Evolutionary conservation across 306 rosid species (phyloP).

Genomic region (Pyrus communis): DNA sequence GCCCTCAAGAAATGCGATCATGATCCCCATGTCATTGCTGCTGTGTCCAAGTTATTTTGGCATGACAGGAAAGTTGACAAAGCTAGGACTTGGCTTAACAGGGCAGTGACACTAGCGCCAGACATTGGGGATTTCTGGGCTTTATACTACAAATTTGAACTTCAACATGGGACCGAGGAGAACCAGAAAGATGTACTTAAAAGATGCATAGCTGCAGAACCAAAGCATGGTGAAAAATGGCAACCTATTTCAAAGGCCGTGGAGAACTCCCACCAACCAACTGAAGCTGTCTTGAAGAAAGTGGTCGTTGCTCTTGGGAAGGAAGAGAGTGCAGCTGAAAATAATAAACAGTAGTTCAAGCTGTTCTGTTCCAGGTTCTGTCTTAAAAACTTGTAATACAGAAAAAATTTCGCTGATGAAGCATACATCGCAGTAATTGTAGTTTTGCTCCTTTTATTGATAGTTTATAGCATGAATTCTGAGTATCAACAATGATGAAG

Average conservation of each 20-base stretch:
- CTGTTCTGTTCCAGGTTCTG: too few species aligned
- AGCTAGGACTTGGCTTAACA: conserved; percentile 79
- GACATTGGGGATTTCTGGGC: conserved; percentile 95
- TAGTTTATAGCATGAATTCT: not conserved
- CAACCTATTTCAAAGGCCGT: conserved; percentile 44
- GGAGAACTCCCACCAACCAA: conserved; percentile 84
- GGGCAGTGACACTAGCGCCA: conserved; percentile 93
- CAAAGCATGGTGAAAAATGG: conserved; percentile 94
- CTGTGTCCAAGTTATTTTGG: conserved; percentile 87
- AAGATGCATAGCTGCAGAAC: conserved; percentile 75
- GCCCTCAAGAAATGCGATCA: conserved; percentile 90
- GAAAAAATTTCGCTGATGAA: not conserved
- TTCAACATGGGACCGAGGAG: conserved; percentile 83
- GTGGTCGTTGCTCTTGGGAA: conserved; percentile 69
- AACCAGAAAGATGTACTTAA: conserved; percentile 69
- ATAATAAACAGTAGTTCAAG: too few species aligned
- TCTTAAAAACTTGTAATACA: too few species aligned
- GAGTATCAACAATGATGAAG: not conserved
- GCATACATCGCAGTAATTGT: not conserved
- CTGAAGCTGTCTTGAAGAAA: conserved; percentile 76
- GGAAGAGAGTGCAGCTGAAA: conserved; percentile 39
- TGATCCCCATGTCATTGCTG: conserved; percentile 78
- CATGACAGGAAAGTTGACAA: conserved; percentile 84
- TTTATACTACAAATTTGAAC: conserved; percentile 71
- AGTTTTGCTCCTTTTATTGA: not conserved